phyloP scores from a whole-genome alignment of 2,329 filamentous ascomycete species.

The Truncatella angustata region DNA sequence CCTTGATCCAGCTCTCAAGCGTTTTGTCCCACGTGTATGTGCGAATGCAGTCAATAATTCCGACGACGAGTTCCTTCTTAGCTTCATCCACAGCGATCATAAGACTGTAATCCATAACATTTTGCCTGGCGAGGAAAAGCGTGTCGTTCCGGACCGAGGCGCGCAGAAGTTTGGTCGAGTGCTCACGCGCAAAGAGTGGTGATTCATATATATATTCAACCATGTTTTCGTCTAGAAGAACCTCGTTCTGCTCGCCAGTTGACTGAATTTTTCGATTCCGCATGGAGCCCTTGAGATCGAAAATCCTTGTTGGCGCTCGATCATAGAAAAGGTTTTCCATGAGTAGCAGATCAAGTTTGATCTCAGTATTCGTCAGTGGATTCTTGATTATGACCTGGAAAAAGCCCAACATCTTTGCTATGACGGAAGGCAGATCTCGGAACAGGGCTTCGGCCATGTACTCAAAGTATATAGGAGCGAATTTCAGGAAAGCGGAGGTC shows the following conservation, averaged over 20 bases:
- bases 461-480: slow-evolving; percentile 94
- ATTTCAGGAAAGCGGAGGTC: slow-evolving; percentile 89
- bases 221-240: slow-evolving; percentile 96
- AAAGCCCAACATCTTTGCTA: slow-evolving; percentile 98
- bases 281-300: slow-evolving; percentile 98
- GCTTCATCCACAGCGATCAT: slow-evolving; percentile 97
- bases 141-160: slow-evolving; percentile 98
- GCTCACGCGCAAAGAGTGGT: slow-evolving; percentile 90
- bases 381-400: slow-evolving; percentile 98
- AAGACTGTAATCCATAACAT: slow-evolving; percentile 98
- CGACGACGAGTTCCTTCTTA: slow-evolving; percentile 87
- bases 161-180: slow-evolving; percentile 89
- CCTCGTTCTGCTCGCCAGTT: slow-evolving; percentile 94
- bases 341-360: slow-evolving; percentile 88
- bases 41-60: slow-evolving; percentile 96
- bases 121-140: slow-evolving; percentile 87
- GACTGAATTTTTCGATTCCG: slow-evolving; percentile 95
- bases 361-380: slow-evolving; percentile 83
- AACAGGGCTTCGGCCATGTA: slow-evolving; percentile 97
- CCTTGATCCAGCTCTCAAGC: slow-evolving; percentile 99
- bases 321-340: slow-evolving; percentile 99
- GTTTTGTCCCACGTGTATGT: slow-evolving; percentile 99
- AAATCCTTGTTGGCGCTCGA: slow-evolving; percentile 81
- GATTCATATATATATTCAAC: slow-evolving; percentile 99
- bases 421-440: slow-evolving; percentile 91